A percentile compares a stretch with the other conserved stretches of the same genome.
Conservation (phyloP, 2,329 filamentous ascomycete species). For the Aureobasidium namibiae region DNA sequence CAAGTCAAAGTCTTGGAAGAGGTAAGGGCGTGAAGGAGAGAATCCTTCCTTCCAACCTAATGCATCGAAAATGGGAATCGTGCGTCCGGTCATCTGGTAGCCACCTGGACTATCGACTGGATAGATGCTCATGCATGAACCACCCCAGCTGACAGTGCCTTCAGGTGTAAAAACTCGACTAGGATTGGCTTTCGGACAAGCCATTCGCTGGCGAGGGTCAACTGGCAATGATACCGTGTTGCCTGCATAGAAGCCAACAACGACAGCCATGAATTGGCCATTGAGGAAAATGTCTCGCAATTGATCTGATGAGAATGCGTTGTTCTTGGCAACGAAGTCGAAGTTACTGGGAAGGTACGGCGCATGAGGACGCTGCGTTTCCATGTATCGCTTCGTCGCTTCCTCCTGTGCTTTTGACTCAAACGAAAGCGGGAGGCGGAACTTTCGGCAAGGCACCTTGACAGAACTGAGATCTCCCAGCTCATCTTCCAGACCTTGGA, state of each 20-base stretch:
- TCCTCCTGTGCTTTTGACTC: conserved; percentile 37
- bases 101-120: conserved; percentile 50
- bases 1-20: conserved; percentile 51
- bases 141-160: conserved; percentile 49
- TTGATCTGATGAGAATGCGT: conserved; percentile 42
- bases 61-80: conserved; percentile 46
- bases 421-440: conserved; percentile 37
- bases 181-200: conserved; percentile 49
- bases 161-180: conserved; percentile 49
- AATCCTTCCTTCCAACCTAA: conserved; percentile 46
- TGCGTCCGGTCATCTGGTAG: conserved; percentile 45
- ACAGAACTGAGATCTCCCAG: conserved; percentile 34
- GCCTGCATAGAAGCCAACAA: conserved; percentile 48
- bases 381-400: conserved; percentile 52
- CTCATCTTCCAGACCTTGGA: conserved; percentile 32
- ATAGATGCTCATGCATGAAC: conserved; percentile 47
- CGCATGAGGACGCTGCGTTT: conserved; percentile 53
- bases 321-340: conserved; percentile 49
- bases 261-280: conserved; percentile 44
- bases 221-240: conserved; percentile 43
- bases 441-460: conserved; percentile 35
- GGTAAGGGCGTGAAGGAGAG: conserved; percentile 39
- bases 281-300: conserved; percentile 45
- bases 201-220: conserved; percentile 45
- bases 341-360: conserved; percentile 56